phyloP scores from a whole-genome alignment of 1,284 basidiomycete genomes.

The Entoloma clypeatum region DNA sequence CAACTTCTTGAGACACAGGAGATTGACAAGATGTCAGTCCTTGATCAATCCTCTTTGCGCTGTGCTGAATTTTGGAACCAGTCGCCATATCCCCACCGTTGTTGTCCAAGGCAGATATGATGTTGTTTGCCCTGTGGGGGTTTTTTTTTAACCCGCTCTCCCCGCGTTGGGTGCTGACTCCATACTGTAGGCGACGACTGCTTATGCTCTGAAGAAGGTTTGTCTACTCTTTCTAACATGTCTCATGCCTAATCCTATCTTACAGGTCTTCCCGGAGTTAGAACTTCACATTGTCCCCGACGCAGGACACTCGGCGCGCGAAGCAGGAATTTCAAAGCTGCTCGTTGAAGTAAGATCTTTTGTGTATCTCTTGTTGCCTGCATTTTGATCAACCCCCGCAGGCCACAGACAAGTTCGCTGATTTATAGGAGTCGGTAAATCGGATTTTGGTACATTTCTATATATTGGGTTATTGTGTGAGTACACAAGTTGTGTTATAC shows the following conservation, averaged over 20 bases:
- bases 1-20: constrained; percentile 81
- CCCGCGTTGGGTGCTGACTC: constrained; percentile 1
- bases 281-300: constrained; percentile 83
- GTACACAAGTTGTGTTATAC: constrained; percentile 2
- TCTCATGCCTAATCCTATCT: constrained; percentile 1
- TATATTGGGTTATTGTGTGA: constrained; percentile 5
- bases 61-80: constrained; percentile 26
- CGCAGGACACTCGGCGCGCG: constrained; percentile 87
- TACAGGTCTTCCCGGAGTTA: constrained; percentile 72
- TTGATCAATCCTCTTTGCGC: not conserved
- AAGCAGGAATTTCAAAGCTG: constrained; percentile 69
- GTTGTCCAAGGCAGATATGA: constrained; percentile 88
- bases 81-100: constrained; percentile 80
- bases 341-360: constrained; percentile 59
- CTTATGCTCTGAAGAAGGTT: constrained; percentile 73
- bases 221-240: not conserved
- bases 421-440: constrained; percentile 31
- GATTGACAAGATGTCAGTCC: constrained; percentile 83
- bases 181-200: constrained; percentile 62
- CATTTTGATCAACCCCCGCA: constrained; percentile 16
- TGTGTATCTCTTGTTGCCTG: not conserved
- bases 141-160: constrained; percentile 1
- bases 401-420: constrained; percentile 45
- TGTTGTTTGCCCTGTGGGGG: constrained; percentile 69
- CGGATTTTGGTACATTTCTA: not conserved